phyloP scores from a whole-genome alignment of 2,329 filamentous ascomycete species.

The Fusarium miscanthi region DNA sequence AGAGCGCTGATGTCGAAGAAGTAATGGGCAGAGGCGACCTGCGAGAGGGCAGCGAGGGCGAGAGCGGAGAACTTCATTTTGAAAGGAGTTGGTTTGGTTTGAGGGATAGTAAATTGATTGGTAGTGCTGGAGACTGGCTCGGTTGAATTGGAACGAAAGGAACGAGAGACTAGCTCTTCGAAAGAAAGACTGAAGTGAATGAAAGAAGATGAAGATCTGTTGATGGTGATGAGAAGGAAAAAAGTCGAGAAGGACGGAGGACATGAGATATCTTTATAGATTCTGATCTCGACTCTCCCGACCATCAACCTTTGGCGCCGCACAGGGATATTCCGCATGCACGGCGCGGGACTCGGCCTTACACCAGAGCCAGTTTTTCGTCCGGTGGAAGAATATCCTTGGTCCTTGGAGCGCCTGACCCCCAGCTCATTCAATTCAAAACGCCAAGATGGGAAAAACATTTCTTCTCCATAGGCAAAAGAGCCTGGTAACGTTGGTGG shows the following conservation, averaged over 20 bases:
- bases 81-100: slow-evolving; percentile 12
- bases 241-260: background rate
- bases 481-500: background rate
- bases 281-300: slow-evolving; percentile 2
- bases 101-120: slow-evolving; percentile 17
- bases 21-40: slow-evolving; percentile 25
- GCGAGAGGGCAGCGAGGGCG: slow-evolving; percentile 22
- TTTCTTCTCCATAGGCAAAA: background rate
- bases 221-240: slow-evolving; percentile 8
- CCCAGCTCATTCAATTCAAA: slow-evolving; percentile 1
- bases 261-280: slow-evolving; percentile 19
- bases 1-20: slow-evolving; percentile 17
- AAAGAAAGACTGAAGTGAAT: slow-evolving; percentile 33
- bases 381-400: background rate
- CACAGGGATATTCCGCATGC: slow-evolving; percentile 1
- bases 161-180: slow-evolving; percentile 33
- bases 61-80: slow-evolving; percentile 24
- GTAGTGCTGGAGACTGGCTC: slow-evolving; percentile 29
- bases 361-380: background rate
- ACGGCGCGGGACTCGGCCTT: background rate
- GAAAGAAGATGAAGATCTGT: slow-evolving; percentile 32
- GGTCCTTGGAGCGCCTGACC: background rate
- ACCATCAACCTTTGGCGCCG: background rate
- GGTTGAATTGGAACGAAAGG: slow-evolving; percentile 27
- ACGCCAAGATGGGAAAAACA: slow-evolving; percentile 10